Conservation (phyloP, 768 basidiomycete genomes). For the Trametopsis cervina region DNA sequence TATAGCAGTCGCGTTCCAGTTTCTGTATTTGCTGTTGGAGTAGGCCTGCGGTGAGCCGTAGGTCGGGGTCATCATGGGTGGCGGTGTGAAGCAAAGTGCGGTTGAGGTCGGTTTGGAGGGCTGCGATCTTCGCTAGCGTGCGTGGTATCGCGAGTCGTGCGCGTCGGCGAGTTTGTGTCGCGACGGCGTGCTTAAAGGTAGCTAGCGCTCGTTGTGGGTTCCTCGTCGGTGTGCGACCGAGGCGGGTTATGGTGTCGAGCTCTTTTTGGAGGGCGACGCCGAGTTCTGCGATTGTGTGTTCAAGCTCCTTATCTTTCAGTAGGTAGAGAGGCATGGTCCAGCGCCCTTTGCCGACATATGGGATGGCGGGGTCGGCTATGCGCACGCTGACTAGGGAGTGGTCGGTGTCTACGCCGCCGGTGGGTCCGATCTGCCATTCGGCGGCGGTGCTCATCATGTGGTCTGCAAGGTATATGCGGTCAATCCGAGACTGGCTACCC, state of each 20-base stretch:
- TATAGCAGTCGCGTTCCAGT: not conserved
- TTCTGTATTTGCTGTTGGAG: not conserved
- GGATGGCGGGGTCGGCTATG: not conserved
- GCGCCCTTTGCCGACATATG: not conserved
- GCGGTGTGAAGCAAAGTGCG: too few species aligned
- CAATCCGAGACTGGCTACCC: slow-evolving; percentile 1
- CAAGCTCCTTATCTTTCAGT: not conserved
- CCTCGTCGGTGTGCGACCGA: not conserved
- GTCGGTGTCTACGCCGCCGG: not conserved
- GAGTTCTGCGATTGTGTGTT: not conserved
- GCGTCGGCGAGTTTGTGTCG: not conserved
- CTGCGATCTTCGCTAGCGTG: not conserved
- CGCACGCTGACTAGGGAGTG: not conserved
- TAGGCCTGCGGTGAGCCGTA: not conserved
- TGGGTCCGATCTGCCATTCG: not conserved
- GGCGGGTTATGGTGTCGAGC: too few species aligned
- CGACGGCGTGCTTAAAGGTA: not conserved
- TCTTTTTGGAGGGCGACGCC: too few species aligned
- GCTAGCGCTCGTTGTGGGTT: not conserved
- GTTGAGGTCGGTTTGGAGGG: too few species aligned
- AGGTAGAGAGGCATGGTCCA: not conserved
- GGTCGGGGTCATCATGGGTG: too few species aligned
- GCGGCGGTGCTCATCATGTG: not conserved
- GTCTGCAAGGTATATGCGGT: not conserved
- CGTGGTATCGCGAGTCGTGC: not conserved